phyloP scores from a whole-genome alignment of 345 rosid genomes.

The Melaleuca quinquenervia region DNA sequence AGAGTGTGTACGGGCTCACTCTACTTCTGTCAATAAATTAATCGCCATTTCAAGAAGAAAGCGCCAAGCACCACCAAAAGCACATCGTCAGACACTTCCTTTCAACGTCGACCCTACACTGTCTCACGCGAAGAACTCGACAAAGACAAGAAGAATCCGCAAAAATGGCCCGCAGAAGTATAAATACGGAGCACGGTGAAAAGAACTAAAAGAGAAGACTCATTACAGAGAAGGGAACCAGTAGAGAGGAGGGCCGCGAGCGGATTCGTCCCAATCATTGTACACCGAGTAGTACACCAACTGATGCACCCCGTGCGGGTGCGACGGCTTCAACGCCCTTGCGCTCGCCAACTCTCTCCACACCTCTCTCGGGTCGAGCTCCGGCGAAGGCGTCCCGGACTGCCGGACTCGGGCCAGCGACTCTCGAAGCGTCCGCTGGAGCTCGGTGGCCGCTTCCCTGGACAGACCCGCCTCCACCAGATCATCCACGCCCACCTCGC shows the following conservation, averaged over 20 bases:
- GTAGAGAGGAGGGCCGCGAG: constrained; percentile 66
- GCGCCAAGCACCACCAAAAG: not conserved
- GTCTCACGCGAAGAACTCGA: not conserved
- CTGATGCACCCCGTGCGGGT: constrained; percentile 66
- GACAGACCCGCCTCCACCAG: constrained; percentile 40
- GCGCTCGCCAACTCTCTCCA: constrained; percentile 45
- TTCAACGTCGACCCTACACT: not conserved
- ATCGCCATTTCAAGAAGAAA: not conserved
- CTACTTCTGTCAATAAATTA: not conserved
- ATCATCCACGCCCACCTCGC: constrained; percentile 39
- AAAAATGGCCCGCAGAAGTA: not conserved
- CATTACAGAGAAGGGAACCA: constrained; percentile 80
- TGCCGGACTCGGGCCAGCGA: constrained; percentile 9
- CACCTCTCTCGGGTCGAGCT: constrained; percentile 36
- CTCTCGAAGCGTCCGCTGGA: constrained; percentile 19
- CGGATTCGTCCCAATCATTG: constrained; percentile 52
- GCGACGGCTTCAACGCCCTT: constrained; percentile 51
- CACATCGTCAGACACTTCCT: not conserved
- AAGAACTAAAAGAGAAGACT: not conserved
- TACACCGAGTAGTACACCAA: constrained; percentile 62
- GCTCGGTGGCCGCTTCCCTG: constrained; percentile 25
- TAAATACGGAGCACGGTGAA: not conserved
- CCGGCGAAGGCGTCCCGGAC: not conserved
- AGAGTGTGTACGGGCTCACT: not conserved
- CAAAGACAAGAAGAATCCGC: not conserved